Conservation (phyloP, 331 rosid genomes). For the Stylosanthes scabra region DNA sequence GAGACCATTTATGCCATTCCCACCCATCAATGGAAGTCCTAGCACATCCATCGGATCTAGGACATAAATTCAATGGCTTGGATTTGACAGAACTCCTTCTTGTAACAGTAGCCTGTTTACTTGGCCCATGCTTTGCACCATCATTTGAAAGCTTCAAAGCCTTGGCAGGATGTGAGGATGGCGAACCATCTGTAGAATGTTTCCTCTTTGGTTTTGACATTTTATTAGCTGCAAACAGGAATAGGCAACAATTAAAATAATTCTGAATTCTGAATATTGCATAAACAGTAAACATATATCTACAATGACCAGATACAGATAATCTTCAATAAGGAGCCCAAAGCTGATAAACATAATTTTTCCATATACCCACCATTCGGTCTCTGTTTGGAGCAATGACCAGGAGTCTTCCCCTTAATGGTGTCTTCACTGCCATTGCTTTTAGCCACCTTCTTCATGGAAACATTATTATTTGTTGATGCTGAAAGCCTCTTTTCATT, state of each 20-base stretch:
- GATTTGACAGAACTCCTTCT: slow-evolving; percentile 56
- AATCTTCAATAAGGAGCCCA: too few relatives aligned
- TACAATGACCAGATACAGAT: too few relatives aligned
- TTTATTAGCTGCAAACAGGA: slow-evolving; percentile 53
- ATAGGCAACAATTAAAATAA: too few relatives aligned
- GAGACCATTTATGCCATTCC: slow-evolving; percentile 97
- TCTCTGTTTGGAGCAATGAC: too few relatives aligned
- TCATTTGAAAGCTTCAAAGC: slow-evolving; percentile 55
- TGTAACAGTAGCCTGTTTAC: slow-evolving; percentile 47
- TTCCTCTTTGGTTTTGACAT: slow-evolving; percentile 68
- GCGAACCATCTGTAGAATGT: slow-evolving; percentile 45
- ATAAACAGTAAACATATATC: too few relatives aligned
- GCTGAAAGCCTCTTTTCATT: slow-evolving; percentile 37
- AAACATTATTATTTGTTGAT: slow-evolving; percentile 34
- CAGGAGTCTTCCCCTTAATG: too few relatives aligned
- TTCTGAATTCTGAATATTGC: too few relatives aligned
- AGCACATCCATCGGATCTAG: slow-evolving; percentile 89
- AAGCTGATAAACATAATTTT: too few relatives aligned
- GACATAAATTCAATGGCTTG: slow-evolving; percentile 59
- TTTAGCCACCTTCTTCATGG: slow-evolving; percentile 47
- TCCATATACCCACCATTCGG: too few relatives aligned
- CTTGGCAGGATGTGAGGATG: slow-evolving; percentile 57
- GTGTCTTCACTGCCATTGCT: slow-evolving; percentile 37
- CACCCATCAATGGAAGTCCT: slow-evolving; percentile 88
- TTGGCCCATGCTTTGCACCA: slow-evolving; percentile 50